Conservation (phyloP, 768 basidiomycete species). For the Clitopilus passeckerianus region DNA sequence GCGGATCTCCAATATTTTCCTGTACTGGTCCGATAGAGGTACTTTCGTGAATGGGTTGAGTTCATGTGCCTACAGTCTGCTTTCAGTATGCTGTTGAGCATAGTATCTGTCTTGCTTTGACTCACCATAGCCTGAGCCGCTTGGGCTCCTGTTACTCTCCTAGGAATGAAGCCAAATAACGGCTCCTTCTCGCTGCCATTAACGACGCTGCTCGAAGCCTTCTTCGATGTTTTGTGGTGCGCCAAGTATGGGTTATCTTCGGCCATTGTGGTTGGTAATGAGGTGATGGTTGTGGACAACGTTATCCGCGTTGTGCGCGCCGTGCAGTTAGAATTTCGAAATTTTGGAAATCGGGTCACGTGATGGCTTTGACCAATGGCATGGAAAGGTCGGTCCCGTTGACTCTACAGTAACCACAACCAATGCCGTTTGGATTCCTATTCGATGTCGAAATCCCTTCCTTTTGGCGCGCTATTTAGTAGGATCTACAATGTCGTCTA, state of each 20-base stretch:
- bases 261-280: conserved; percentile 1
- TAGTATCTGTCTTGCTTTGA: conserved; percentile 2
- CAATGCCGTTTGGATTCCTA: too few relatives aligned
- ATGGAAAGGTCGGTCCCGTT: background rate
- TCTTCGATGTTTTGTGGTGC: conserved; percentile 29
- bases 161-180: conserved; percentile 67
- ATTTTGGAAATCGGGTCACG: background rate
- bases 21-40: conserved; percentile 76
- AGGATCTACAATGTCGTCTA: too few relatives aligned
- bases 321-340: background rate
- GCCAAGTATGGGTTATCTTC: conserved; percentile 54
- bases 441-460: too few relatives aligned
- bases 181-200: conserved; percentile 39
- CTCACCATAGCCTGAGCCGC: conserved; percentile 69
- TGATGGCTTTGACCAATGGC: background rate
- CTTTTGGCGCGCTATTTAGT: too few relatives aligned
- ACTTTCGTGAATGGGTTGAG: conserved; percentile 85
- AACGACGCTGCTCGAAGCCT: conserved; percentile 9
- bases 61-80: conserved; percentile 55
- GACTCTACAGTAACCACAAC: too few relatives aligned
- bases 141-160: conserved; percentile 61
- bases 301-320: background rate
- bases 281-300: background rate
- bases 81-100: conserved; percentile 2
- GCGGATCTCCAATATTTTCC: conserved; percentile 78